Conservation (phyloP, 2,329 filamentous ascomycete species). For the Domatiomyces globalis region DNA sequence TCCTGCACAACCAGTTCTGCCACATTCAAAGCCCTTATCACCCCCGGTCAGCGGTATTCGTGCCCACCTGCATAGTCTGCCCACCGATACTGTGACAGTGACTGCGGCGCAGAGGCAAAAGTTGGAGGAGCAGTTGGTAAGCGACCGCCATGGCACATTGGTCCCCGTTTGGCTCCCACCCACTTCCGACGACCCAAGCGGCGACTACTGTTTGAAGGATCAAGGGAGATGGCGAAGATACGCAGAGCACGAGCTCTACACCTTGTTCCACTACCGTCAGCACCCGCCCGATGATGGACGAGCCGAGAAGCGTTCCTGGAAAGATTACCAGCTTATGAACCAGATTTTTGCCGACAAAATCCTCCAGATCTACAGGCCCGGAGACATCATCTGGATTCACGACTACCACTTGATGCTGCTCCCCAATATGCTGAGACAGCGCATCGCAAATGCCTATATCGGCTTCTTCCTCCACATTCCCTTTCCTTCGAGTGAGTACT, state of each 20-base stretch:
- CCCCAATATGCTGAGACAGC: conserved; percentile 74
- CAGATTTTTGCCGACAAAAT: conserved; percentile 83
- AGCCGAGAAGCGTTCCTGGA: conserved; percentile 69
- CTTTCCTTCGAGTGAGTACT: conserved; percentile 91
- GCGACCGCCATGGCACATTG: conserved; percentile 62
- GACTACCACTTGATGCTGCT: conserved; percentile 89
- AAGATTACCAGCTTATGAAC: conserved; percentile 87
- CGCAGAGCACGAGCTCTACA: conserved; percentile 82
- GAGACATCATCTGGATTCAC: conserved; percentile 83
- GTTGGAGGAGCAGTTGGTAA: conserved; percentile 59
- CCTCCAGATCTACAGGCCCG: conserved; percentile 75
- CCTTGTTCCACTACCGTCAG: conserved; percentile 90
- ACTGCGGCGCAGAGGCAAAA: conserved; percentile 54
- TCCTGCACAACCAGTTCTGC: background rate
- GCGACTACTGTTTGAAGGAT: conserved; percentile 58
- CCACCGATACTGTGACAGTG: conserved; percentile 42
- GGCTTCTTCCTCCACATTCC: conserved; percentile 89
- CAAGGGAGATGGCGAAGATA: conserved; percentile 80
- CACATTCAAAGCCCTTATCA: background rate
- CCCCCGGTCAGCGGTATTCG: background rate
- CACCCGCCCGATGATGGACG: conserved; percentile 78
- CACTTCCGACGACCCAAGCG: conserved; percentile 54
- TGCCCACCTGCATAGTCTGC: background rate
- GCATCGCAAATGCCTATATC: conserved; percentile 78
- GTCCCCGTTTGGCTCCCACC: conserved; percentile 83